Conservation (phyloP, 164 flowering plant species). For the Vitis riparia region DNA sequence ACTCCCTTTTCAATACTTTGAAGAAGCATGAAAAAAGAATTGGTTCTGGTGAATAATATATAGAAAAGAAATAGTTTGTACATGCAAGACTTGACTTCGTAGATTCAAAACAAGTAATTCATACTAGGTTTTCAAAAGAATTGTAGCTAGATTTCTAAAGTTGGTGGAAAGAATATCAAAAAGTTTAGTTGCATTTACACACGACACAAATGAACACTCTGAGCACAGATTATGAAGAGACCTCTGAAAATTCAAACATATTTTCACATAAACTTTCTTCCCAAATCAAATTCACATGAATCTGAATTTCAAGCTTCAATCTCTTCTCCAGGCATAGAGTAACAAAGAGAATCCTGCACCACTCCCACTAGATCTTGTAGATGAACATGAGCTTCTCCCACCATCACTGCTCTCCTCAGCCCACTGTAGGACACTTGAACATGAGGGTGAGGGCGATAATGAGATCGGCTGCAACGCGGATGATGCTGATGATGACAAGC, state of each 20-base stretch:
- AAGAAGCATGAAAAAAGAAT: too few species aligned
- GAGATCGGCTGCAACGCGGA: conserved; percentile 10
- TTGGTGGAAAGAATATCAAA: too few species aligned
- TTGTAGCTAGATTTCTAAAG: too few species aligned
- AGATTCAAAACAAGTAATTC: too few species aligned
- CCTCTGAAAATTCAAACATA: conserved; percentile 1
- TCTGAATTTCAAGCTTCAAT: conserved; percentile 13
- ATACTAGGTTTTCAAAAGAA: too few species aligned
- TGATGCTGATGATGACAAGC: conserved; percentile 25
- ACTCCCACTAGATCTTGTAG: conserved; percentile 44
- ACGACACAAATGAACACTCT: too few species aligned
- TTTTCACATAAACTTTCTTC: not conserved
- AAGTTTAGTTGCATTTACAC: too few species aligned
- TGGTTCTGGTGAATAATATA: too few species aligned
- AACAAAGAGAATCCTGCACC: conserved; percentile 61
- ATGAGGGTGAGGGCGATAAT: conserved; percentile 46
- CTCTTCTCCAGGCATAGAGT: conserved; percentile 69
- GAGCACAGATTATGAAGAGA: too few species aligned
- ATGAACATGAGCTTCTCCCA: conserved; percentile 60
- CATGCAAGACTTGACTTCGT: too few species aligned
- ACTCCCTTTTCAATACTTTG: too few species aligned
- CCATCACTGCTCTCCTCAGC: conserved; percentile 77
- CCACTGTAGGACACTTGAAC: conserved; percentile 72
- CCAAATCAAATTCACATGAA: not conserved
- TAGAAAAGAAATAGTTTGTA: too few species aligned